These are phyloP conservation scores for Kodamaea laetipori DNA, from an alignment of 805 yeast species.

Conservation along the genomic window DNA sequence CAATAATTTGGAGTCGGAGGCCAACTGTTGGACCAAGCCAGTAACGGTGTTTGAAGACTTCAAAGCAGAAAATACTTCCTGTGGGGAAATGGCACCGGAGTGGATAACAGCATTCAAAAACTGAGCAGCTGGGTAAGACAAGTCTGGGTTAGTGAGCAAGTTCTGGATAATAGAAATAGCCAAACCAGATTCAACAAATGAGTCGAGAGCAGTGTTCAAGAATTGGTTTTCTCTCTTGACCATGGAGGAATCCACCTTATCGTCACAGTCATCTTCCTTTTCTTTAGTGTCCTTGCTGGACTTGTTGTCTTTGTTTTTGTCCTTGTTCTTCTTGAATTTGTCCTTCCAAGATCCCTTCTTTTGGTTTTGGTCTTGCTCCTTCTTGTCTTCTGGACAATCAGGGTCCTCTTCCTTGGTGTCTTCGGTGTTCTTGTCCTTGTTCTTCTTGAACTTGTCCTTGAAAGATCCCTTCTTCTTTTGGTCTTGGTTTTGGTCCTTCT, in stretches of 20 bases:
- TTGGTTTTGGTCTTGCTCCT: neutral
- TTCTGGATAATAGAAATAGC: slow-evolving; percentile 26
- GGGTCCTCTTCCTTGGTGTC: neutral
- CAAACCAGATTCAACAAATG: slow-evolving; percentile 29
- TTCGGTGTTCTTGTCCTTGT: neutral
- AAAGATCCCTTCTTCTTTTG: neutral
- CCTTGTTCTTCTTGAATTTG: neutral
- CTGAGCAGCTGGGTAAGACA: slow-evolving; percentile 31
- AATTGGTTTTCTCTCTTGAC: slow-evolving; percentile 24
- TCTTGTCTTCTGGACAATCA: slow-evolving; percentile 1
- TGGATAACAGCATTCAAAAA: slow-evolving; percentile 24
- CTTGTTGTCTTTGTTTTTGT: neutral
- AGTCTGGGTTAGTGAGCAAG: slow-evolving; percentile 28
- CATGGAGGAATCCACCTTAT: too few relatives aligned
- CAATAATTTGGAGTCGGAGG: slow-evolving; percentile 24
- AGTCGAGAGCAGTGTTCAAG: slow-evolving; percentile 21
- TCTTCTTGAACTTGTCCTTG: neutral
- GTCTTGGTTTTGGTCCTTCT: slow-evolving; percentile 1
- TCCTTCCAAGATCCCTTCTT: neutral
- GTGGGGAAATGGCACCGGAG: slow-evolving; percentile 26
- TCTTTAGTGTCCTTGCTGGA: neutral
- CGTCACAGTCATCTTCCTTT: neutral
- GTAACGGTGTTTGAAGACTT: slow-evolving; percentile 23
- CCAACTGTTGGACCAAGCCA: slow-evolving; percentile 20
- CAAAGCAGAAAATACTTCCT: slow-evolving; percentile 23